Conservation (phyloP, 345 rosid species). For the Dimocarpus longan region DNA sequence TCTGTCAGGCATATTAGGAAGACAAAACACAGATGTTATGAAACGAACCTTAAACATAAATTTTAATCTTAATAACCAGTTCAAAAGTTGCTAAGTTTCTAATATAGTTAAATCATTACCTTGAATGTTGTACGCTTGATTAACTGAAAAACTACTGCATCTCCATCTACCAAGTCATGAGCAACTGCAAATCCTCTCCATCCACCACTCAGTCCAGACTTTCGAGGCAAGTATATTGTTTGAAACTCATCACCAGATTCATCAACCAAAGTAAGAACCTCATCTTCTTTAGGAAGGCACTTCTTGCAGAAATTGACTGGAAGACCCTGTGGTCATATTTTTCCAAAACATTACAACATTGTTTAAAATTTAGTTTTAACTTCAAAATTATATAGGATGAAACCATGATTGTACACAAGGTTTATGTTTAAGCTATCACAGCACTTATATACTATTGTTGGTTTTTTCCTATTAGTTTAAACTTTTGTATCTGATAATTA, state of each 20-base stretch:
- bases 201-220: slow-evolving; percentile 69
- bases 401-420: not conserved
- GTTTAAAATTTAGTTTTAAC: not conserved
- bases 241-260: slow-evolving; percentile 50
- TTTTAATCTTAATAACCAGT: not conserved
- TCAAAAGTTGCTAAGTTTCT: not conserved
- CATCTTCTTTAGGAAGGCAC: slow-evolving; percentile 48
- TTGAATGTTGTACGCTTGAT: slow-evolving; percentile 47
- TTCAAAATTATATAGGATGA: not conserved
- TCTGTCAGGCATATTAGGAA: not conserved
- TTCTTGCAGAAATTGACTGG: slow-evolving; percentile 51
- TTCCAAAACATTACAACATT: not conserved
- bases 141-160: slow-evolving; percentile 63
- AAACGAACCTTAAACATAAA: not conserved
- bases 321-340: slow-evolving; percentile 46
- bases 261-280: slow-evolving; percentile 44
- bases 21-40: not conserved
- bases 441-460: too few relatives aligned
- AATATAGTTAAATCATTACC: slow-evolving; percentile 33
- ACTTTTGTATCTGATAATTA: too few relatives aligned
- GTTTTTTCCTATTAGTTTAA: too few relatives aligned
- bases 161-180: slow-evolving; percentile 69
- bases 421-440: not conserved
- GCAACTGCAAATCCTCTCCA: slow-evolving; percentile 75
- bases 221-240: slow-evolving; percentile 48